Base-by-base conservation (phyloP, 2,329 filamentous ascomycete species). In the Didymella pinodella region DNA sequence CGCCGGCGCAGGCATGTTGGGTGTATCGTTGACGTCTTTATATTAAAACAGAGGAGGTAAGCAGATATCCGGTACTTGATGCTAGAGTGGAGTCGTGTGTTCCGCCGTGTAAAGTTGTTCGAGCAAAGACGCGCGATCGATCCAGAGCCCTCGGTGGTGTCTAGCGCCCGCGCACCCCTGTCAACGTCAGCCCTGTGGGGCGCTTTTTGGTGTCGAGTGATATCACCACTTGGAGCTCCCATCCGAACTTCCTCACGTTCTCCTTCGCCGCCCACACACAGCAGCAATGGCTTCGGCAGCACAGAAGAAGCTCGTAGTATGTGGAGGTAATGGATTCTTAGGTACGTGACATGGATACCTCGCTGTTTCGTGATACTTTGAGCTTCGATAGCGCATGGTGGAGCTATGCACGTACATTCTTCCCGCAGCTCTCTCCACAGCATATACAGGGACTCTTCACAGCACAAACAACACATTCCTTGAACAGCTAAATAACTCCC, bases 321-420 rank as follows among this genome's bases (percentile, higher is more conserved):
- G 91, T 66, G 95, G 95, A 67, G 94, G 94, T 59, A 97, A 92
- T 78, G 94, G 95, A 32, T 99, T 98, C 75, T 80, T 99, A 26
- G 92, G 92, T 79, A 73, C 29, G 74, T 71, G 5, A 14, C 10
- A n/a, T n/a, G 25, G 10, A 12, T 41, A 11, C 2, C 8, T 10
- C 2, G 3, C 11, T 7, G 4, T 31, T 16, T n/a, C 22, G 1
- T 2, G 1, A 12, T 7, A 22, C 7, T 8, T 8, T 1, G n/a
- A 45, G 32, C 49, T 32, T 20, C 11, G 31, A 43, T 11, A 40
- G 34, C 47, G 22, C 12, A 4, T 22, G 14, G 12, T n/a, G 4
- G 3, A 25, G 38, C 20, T 14, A 25, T 16, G 20, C 38, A 22
- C 38, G 38, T 18, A 11, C 20, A 41, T 41, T 6, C 18, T 14